Evolutionary conservation across 371 early-diverging fungal genomes (phyloP).

Genomic region (Mucor plumbeus): DNA sequence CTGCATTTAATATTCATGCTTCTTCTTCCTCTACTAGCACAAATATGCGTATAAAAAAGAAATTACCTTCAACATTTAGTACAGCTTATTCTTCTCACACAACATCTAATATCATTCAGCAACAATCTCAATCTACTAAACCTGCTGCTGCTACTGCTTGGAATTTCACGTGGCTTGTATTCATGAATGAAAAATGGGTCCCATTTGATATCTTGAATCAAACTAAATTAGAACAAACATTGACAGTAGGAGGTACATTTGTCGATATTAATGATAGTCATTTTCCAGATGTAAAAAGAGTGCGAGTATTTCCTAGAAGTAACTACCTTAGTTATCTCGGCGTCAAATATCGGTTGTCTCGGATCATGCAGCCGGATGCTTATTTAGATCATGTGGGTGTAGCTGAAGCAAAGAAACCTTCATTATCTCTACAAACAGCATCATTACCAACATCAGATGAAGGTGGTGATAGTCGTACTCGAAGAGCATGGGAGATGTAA

Average conservation of each 20-base stretch:
- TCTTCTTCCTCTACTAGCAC: background rate
- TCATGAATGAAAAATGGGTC: slow-evolving; percentile 42
- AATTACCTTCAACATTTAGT: background rate
- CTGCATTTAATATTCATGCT: background rate
- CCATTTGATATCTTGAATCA: slow-evolving; percentile 43
- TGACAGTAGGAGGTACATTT: slow-evolving; percentile 43
- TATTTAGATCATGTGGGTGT: slow-evolving; percentile 38
- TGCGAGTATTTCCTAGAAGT: slow-evolving; percentile 41
- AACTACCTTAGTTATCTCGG: slow-evolving; percentile 47
- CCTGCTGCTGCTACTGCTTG: slow-evolving; percentile 4
- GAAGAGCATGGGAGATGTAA: slow-evolving; percentile 10
- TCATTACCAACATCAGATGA: slow-evolving; percentile 2
- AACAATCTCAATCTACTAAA: background rate
- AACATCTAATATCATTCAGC: background rate
- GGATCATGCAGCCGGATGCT: slow-evolving; percentile 48
- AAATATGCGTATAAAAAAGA: background rate
- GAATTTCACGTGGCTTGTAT: slow-evolving; percentile 48
- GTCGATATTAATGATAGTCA: slow-evolving; percentile 40
- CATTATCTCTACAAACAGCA: background rate
- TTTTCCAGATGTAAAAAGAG: slow-evolving; percentile 40
- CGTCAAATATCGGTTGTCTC: slow-evolving; percentile 43
- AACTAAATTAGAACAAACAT: slow-evolving; percentile 40
- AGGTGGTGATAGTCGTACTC: slow-evolving; percentile 5
- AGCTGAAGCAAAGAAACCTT: slow-evolving; percentile 25
- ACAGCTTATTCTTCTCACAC: background rate